Evolutionary conservation across 2,329 filamentous ascomycete species (phyloP).

Genomic region (Moelleriella libera): DNA sequence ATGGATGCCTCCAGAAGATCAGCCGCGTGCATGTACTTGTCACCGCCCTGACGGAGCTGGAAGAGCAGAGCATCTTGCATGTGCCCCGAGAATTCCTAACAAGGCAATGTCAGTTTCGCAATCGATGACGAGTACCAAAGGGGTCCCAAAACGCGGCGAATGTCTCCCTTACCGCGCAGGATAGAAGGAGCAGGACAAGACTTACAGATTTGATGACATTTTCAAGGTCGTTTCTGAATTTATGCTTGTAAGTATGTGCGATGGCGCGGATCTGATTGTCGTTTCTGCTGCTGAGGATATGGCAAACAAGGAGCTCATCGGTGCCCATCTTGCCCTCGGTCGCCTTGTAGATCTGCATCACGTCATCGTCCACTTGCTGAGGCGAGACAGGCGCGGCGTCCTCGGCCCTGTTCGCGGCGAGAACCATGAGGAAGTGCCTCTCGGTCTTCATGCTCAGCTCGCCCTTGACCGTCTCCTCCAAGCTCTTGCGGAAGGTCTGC

Average conservation of each 20-base stretch:
- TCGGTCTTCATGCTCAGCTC: slow-evolving; percentile 83
- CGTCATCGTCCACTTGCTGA: slow-evolving; percentile 61
- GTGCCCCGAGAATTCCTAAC: slow-evolving; percentile 71
- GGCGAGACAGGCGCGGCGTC: slow-evolving; percentile 63
- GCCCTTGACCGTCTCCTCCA: slow-evolving; percentile 59
- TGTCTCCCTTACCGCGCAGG: too few species aligned
- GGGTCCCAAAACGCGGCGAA: too few species aligned
- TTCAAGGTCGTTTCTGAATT: slow-evolving; percentile 57
- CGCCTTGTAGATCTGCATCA: slow-evolving; percentile 61
- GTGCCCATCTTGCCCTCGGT: slow-evolving; percentile 61
- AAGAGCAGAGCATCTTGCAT: slow-evolving; percentile 76
- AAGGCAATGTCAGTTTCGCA: not conserved
- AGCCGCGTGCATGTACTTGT: slow-evolving; percentile 77
- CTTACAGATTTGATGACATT: slow-evolving; percentile 56
- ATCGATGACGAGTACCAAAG: too few species aligned
- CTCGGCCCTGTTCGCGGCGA: slow-evolving; percentile 61
- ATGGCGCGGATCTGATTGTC: slow-evolving; percentile 79
- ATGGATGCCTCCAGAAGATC: slow-evolving; percentile 73
- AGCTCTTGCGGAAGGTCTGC: slow-evolving; percentile 45
- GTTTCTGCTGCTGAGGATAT: slow-evolving; percentile 60
- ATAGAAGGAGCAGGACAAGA: not conserved
- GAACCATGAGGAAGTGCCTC: slow-evolving; percentile 69
- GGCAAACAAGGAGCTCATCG: slow-evolving; percentile 64
- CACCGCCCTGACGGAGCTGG: slow-evolving; percentile 62
- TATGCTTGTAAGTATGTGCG: slow-evolving; percentile 55